A percentile compares a stretch with the other conserved stretches of the same genome.
phyloP scores from a whole-genome alignment of 306 rosid species.

The Dalbergia cochinchinensis region DNA sequence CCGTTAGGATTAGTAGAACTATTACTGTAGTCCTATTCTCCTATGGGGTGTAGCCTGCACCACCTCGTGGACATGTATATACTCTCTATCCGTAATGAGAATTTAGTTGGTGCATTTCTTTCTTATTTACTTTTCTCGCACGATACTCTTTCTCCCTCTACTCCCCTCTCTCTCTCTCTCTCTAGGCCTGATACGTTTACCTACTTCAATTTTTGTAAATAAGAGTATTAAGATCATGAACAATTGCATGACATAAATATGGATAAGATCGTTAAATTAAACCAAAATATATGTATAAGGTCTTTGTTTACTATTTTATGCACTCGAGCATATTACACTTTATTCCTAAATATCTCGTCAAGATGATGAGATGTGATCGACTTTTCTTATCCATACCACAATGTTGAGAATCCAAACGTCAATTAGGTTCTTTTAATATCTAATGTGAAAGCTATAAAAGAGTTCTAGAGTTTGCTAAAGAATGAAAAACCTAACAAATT shows the following conservation, averaged over 20 bases:
- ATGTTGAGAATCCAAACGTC: constrained; percentile 32
- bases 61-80: no score
- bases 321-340: not conserved
- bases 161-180: no score
- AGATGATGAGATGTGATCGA: not conserved
- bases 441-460: not conserved
- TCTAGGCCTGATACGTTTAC: no score
- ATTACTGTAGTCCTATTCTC: no score
- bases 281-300: not conserved
- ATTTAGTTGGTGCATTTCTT: no score
- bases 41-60: no score
- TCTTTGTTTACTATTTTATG: not conserved
- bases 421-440: not conserved
- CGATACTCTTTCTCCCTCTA: no score
- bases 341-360: not conserved
- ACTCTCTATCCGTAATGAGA: no score
- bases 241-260: not conserved
- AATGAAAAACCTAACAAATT: constrained; percentile 41
- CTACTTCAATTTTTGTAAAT: not conserved
- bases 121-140: no score
- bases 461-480: constrained; percentile 23
- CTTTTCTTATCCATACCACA: not conserved
- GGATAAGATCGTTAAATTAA: not conserved
- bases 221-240: not conserved
- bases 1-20: no score